Evolutionary conservation across 2,329 filamentous ascomycete genomes (phyloP), one percentile per base, ranked within the genome.

Genomic region (Talaromyces sp.): DNA sequence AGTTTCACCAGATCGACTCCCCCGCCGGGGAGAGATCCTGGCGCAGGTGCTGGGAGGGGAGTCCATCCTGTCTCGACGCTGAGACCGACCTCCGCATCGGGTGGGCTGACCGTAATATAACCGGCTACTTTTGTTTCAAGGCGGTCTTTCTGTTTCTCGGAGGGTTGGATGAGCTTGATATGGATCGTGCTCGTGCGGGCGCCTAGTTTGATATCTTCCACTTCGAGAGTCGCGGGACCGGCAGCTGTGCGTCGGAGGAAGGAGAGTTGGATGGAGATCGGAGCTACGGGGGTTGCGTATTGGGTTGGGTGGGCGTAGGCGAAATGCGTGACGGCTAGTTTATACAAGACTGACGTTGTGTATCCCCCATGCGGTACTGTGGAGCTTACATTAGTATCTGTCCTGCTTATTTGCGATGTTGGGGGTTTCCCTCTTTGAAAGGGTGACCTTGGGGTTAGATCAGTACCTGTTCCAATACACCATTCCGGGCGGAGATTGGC

Each of bases 351-450:
- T 0, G 84, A 79, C 9, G 86, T 86, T 14, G 88, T 82, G 62
- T 86, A 88, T 52, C 87, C 87, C 47, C 87, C 87, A 68, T 90
- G 86, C 5, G 87, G 86, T 11, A 90, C 87, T 86, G 64, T 32
- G 41, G n/a, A 7, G 3, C 17, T 13, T 44, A 35, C 33, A 45
- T 62, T 52, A 55, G 48, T 54, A 51, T 53, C 27, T 39, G 1
- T 9, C 4, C 27, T 43, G 6, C n/a, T n/a, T n/a, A n/a, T n/a
- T n/a, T n/a, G n/a, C n/a, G n/a, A n/a, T n/a, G n/a, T n/a, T n/a
- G n/a, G n/a, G n/a, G n/a, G 6, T 13, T 17, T 32, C 14, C n/a
- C 17, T 19, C n/a, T n/a, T n/a, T n/a, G n/a, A n/a, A n/a, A n/a
- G n/a, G n/a, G n/a, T n/a, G n/a, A n/a, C n/a, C n/a, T n/a, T n/a